phyloP scores from a whole-genome alignment of 306 rosid species.

The Prosopis cineraria region DNA sequence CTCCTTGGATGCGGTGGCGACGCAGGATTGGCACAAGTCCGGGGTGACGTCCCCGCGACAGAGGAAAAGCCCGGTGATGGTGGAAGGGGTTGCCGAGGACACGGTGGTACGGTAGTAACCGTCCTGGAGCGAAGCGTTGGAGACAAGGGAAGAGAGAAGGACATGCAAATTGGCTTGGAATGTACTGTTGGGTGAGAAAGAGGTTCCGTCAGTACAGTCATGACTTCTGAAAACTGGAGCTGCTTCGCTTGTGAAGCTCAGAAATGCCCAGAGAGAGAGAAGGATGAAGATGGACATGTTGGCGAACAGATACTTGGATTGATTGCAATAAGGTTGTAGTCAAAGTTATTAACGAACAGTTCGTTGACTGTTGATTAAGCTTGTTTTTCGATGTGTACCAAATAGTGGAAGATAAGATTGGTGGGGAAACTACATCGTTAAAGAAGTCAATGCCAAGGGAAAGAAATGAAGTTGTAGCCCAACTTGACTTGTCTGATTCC shows the following conservation, averaged over 20 bases:
- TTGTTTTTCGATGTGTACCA: too few species aligned
- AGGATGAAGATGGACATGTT: slow-evolving; percentile 15
- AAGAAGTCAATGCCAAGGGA: too few species aligned
- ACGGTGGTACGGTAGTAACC: slow-evolving; percentile 42
- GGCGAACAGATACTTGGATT: not conserved
- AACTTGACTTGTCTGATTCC: too few species aligned
- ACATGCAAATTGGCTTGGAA: slow-evolving; percentile 39
- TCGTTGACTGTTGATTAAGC: too few species aligned
- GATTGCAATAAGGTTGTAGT: not conserved
- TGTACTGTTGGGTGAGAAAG: slow-evolving; percentile 43
- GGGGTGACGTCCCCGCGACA: slow-evolving; percentile 55
- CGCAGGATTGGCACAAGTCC: slow-evolving; percentile 44
- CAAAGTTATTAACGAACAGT: too few species aligned
- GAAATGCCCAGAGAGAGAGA: slow-evolving; percentile 1
- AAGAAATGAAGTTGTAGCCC: too few species aligned
- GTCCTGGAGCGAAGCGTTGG: slow-evolving; percentile 43
- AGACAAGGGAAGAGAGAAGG: slow-evolving; percentile 51
- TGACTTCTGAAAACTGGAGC: not conserved
- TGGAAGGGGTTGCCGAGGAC: not conserved
- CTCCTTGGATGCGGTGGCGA: slow-evolving; percentile 37
- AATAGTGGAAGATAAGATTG: too few species aligned
- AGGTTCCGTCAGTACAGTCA: not conserved
- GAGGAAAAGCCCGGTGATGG: slow-evolving; percentile 55
- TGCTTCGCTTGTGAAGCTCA: slow-evolving; percentile 13
- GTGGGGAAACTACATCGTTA: too few species aligned